Percentiles rank a stretch among this genome's conserved stretches.
Evolutionary conservation across 1,284 basidiomycete genomes (phyloP).

Genomic region (Melanopsichium pennsylvanicum): DNA sequence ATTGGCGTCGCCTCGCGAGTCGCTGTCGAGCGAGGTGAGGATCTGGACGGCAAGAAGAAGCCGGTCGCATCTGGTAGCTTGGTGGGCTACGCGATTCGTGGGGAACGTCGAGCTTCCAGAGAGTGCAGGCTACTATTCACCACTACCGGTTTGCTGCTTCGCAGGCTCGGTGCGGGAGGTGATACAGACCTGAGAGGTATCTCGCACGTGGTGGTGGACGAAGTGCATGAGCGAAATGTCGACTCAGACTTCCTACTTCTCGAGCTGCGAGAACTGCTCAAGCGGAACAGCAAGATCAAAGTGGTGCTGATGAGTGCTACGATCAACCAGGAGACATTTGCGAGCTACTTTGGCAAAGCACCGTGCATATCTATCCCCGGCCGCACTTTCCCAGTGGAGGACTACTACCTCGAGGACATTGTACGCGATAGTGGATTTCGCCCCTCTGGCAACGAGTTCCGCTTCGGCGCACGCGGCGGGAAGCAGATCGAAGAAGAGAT

Average conservation of each 20-base stretch:
- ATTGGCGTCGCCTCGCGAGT: constrained; percentile 89
- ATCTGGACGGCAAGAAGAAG: constrained; percentile 68
- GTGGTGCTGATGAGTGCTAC: constrained; percentile 71
- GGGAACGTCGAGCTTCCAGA: constrained; percentile 76
- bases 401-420: constrained; percentile 63
- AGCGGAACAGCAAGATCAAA: constrained; percentile 77
- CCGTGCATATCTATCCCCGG: constrained; percentile 86
- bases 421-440: constrained; percentile 42
- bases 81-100: constrained; percentile 88
- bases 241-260: constrained; percentile 89
- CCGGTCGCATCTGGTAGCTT: constrained; percentile 58
- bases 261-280: constrained; percentile 79
- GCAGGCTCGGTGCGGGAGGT: constrained; percentile 74
- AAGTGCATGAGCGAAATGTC: constrained; percentile 89
- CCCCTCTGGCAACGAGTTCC: constrained; percentile 59
- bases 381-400: constrained; percentile 60
- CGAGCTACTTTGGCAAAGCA: constrained; percentile 69
- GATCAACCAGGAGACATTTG: constrained; percentile 49
- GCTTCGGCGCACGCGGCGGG: constrained; percentile 49
- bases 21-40: constrained; percentile 82
- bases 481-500: constrained; percentile 64
- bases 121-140: constrained; percentile 79
- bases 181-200: constrained; percentile 78
- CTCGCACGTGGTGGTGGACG: constrained; percentile 89
- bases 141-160: constrained; percentile 88